Base-by-base conservation (phyloP, 163 green algal genomes). In the Chlorella variabilis region DNA sequence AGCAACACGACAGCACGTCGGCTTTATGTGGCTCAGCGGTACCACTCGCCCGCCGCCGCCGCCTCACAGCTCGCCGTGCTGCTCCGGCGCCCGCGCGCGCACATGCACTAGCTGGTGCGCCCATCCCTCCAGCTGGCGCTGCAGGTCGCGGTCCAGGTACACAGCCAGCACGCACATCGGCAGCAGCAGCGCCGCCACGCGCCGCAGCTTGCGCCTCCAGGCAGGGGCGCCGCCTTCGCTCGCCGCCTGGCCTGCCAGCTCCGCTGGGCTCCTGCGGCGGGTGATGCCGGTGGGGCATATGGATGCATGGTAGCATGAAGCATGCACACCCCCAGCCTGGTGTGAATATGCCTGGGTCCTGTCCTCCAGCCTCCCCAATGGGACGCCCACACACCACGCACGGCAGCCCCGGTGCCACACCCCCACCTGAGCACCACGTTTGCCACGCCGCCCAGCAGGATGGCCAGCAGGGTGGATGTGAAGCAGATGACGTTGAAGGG, bases 401-500 rank as follows among this genome's bases (percentile, higher is more conserved):
- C n/a, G n/a, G n/a, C n/a, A n/a, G n/a, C n/a, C n/a, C n/a, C n/a
- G n/a, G n/a, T n/a, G n/a, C 71, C 56, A 7, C 29, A 38, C 6
- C 67, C n/a, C 3, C 54, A 83, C 66, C 42, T 45, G 31, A 92
- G 82, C 56, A 96, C 71, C 38, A 82, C 48, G 67, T 91, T 93
- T 1, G 96, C 61, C 4, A 89, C 41, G 4, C 85, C 80, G 2
- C 93, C 92, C 15, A 98, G 83, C 63, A 92, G 91, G 0, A 98
- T 79, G 0, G 93, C 90, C n/a, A 98, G 74, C 48, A 97, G 80
- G 4, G 94, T 98, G 74, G 82, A 91, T 1, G 94, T 95, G 33
- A 98, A 88, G 79, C 94, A 98, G 61, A 92, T 90, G 21, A 98
- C 95, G 77, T 98, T 98, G 90, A 98, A 98, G 1, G 94, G 92